These are phyloP conservation scores for Aurifilum marmelostoma DNA, from an alignment of 2,329 filamentous ascomycete genomes.

Conservation along the genomic window DNA sequence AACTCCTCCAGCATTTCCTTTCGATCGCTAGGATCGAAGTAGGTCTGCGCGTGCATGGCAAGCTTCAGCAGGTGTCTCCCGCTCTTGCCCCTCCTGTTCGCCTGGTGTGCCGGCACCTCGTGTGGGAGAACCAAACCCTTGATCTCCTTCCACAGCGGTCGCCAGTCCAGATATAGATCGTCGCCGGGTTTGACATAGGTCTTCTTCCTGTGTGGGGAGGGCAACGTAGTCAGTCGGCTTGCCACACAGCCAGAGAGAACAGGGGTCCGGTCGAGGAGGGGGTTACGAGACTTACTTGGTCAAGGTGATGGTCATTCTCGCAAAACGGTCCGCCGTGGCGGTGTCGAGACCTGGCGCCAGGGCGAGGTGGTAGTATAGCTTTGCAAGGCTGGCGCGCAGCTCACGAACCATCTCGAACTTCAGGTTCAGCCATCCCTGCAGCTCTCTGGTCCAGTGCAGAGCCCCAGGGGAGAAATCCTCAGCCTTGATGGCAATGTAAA, in stretches of 20 bases:
- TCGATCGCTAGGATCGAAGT: slow-evolving; percentile 88
- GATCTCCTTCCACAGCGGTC: slow-evolving; percentile 87
- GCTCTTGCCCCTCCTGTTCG: slow-evolving; percentile 53
- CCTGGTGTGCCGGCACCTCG: slow-evolving; percentile 72
- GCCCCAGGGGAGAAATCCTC: slow-evolving; percentile 94
- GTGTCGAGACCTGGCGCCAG: slow-evolving; percentile 88
- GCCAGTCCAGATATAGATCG: slow-evolving; percentile 92
- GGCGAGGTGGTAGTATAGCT: slow-evolving; percentile 91
- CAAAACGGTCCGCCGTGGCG: slow-evolving; percentile 82
- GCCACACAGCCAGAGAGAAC: neutral
- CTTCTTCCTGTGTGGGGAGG: slow-evolving; percentile 67
- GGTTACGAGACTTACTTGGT: slow-evolving; percentile 72
- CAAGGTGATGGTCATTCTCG: slow-evolving; percentile 93
- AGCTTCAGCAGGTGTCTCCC: slow-evolving; percentile 79
- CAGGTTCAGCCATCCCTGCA: slow-evolving; percentile 90
- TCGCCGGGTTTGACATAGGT: slow-evolving; percentile 91
- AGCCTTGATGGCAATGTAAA: slow-evolving; percentile 88
- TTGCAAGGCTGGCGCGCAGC: slow-evolving; percentile 80
- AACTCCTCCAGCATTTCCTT: slow-evolving; percentile 81
- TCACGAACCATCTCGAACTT: slow-evolving; percentile 95
- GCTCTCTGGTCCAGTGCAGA: slow-evolving; percentile 95
- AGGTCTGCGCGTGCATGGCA: slow-evolving; percentile 85
- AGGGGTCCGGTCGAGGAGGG: too few species aligned
- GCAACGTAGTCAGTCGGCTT: slow-evolving; percentile 35
- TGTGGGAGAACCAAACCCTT: slow-evolving; percentile 87